phyloP scores from a whole-genome alignment of 2,329 filamentous ascomycete species.

The Calycina herbarum region DNA sequence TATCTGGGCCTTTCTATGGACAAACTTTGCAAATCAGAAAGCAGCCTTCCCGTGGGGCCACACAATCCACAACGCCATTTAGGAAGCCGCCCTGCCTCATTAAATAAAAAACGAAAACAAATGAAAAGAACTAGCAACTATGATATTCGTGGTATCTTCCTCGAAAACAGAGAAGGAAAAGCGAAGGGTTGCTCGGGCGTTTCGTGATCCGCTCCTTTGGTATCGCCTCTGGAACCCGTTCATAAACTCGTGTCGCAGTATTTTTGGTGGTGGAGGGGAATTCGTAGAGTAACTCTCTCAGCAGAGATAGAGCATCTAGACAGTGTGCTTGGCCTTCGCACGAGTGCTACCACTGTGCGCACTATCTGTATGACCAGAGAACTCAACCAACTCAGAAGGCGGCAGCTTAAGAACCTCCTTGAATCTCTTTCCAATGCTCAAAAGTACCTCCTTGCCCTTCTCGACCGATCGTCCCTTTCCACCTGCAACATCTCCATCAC shows the following conservation, averaged over 20 bases:
- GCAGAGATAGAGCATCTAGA: slow-evolving; percentile 51
- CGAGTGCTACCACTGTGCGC: slow-evolving; percentile 91
- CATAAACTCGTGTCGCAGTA: background rate
- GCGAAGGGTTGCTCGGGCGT: background rate
- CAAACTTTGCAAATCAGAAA: slow-evolving; percentile 7
- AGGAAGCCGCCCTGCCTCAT: background rate
- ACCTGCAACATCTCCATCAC: slow-evolving; percentile 69
- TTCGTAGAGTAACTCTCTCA: background rate
- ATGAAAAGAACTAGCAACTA: slow-evolving; percentile 3
- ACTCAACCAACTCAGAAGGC: slow-evolving; percentile 78
- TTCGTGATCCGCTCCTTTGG: background rate
- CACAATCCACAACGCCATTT: slow-evolving; percentile 3
- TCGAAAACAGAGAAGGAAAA: background rate
- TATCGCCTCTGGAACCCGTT: slow-evolving; percentile 1
- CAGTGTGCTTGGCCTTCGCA: slow-evolving; percentile 90
- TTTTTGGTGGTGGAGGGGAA: background rate
- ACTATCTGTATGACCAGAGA: slow-evolving; percentile 93
- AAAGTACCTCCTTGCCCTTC: slow-evolving; percentile 82
- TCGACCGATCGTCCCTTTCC: slow-evolving; percentile 76
- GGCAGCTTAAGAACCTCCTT: slow-evolving; percentile 87
- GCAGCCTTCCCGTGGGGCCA: slow-evolving; percentile 8
- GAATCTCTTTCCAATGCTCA: slow-evolving; percentile 84
- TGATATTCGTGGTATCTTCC: background rate
- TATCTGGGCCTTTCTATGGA: too few species aligned
- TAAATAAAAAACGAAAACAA: background rate